phyloP scores from a whole-genome alignment of 495 filamentous ascomycete species.

The Podospora anserina region DNA sequence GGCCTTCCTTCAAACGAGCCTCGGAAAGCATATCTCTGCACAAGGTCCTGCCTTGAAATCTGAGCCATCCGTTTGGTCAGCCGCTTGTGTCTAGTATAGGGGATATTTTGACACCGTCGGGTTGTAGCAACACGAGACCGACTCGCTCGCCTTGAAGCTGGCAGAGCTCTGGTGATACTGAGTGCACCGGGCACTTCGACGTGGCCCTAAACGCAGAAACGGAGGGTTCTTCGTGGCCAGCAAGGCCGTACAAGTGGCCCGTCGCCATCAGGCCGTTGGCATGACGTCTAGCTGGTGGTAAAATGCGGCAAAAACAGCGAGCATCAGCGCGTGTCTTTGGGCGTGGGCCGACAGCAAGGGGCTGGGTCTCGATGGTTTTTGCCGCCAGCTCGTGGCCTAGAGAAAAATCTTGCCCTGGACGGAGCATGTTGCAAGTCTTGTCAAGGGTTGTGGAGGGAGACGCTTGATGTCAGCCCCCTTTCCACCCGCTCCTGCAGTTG shows the following conservation, averaged over 20 bases:
- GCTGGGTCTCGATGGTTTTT: neutral
- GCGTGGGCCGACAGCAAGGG: neutral
- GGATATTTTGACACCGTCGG: neutral
- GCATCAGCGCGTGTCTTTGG: neutral
- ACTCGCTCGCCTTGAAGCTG: neutral
- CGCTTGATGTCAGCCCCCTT: neutral
- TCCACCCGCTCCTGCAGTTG: neutral
- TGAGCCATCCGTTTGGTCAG: neutral
- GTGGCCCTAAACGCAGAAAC: neutral
- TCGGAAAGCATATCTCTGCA: neutral
- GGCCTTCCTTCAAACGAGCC: neutral
- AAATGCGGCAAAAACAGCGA: slow-evolving; percentile 28
- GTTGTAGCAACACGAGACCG: neutral
- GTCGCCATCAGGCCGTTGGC: slow-evolving; percentile 18
- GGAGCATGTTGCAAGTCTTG: neutral
- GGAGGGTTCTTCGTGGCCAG: neutral
- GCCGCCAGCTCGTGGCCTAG: neutral
- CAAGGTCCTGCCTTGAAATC: neutral
- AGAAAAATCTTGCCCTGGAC: neutral
- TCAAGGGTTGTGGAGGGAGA: neutral
- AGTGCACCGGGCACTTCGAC: neutral
- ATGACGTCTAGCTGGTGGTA: slow-evolving; percentile 20
- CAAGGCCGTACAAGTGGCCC: neutral
- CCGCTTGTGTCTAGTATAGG: neutral
- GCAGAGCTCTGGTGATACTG: neutral